These are phyloP conservation scores for Davidsoniella australis DNA, from an alignment of 2,329 filamentous ascomycete species.

Conservation along the genomic window DNA sequence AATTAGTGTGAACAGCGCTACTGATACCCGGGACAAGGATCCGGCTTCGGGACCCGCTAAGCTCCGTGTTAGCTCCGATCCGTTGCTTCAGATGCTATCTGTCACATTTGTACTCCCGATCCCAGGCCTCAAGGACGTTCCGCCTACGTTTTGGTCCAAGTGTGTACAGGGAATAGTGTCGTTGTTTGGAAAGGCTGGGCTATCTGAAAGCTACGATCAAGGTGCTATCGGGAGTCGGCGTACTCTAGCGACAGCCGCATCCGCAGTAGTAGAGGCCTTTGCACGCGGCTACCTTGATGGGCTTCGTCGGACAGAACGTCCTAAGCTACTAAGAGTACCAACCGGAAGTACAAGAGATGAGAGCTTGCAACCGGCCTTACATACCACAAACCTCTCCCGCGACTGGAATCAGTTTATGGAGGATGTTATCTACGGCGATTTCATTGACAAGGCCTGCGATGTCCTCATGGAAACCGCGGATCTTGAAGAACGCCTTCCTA, in stretches of 20 bases:
- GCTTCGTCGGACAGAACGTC: conserved; percentile 19
- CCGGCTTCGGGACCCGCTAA: conserved; percentile 15
- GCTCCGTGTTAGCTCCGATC: conserved; percentile 19
- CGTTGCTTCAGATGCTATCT: conserved; percentile 47
- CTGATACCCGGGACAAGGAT: neutral
- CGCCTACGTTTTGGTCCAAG: conserved; percentile 47
- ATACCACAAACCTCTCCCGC: conserved; percentile 24
- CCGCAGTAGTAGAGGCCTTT: conserved; percentile 51
- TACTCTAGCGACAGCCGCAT: conserved; percentile 54
- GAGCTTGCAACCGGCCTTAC: conserved; percentile 24
- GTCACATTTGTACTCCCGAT: conserved; percentile 43
- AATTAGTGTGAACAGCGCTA: neutral
- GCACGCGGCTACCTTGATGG: conserved; percentile 50
- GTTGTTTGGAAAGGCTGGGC: conserved; percentile 46
- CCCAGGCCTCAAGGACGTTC: conserved; percentile 48
- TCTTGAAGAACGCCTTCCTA: conserved; percentile 44
- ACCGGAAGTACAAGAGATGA: conserved; percentile 41
- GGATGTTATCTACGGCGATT: conserved; percentile 47
- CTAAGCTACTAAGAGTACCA: conserved; percentile 9
- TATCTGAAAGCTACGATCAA: conserved; percentile 73
- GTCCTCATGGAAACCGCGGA: conserved; percentile 42
- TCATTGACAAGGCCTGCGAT: conserved; percentile 48
- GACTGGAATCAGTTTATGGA: conserved; percentile 53
- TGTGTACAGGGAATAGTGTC: conserved; percentile 41
- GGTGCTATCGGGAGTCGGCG: conserved; percentile 57